Percentiles rank a stretch among this genome's conserved stretches.
These are phyloP conservation scores for Rhodotorula sp. DNA, from an alignment of 1,284 basidiomycete genomes.

Conservation along the genomic window DNA sequence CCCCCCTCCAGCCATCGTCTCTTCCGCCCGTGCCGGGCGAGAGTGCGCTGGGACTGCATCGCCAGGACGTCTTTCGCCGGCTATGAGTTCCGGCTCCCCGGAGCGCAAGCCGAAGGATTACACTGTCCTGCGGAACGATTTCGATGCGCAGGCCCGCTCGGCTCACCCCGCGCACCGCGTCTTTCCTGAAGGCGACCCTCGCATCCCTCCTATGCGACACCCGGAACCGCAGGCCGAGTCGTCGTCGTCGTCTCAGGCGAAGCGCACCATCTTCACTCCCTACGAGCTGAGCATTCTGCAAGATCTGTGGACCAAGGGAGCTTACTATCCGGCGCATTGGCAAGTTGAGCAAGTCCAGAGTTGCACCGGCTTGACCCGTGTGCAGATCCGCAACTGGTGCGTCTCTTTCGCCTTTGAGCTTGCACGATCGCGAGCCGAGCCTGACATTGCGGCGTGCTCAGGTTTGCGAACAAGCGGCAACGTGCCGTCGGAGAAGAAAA, in stretches of 20 bases:
- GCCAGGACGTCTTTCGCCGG: neutral
- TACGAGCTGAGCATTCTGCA: neutral
- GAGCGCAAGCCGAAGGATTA: neutral
- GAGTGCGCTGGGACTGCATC: too few relatives aligned
- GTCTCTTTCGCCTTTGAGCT: neutral
- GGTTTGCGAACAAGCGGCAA: constrained; percentile 20
- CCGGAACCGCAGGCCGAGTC: neutral
- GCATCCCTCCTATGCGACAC: neutral
- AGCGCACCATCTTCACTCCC: constrained; percentile 3
- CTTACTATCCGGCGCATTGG: constrained; percentile 3
- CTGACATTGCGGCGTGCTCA: neutral
- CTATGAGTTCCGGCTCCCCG: neutral
- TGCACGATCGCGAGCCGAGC: neutral
- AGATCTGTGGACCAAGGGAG: neutral
- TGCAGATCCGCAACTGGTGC: constrained; percentile 14
- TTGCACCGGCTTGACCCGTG: neutral
- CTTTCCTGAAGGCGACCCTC: neutral
- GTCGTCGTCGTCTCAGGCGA: neutral
- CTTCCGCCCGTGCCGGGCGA: too few relatives aligned
- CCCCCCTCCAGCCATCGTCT: too few relatives aligned
- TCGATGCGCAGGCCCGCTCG: neutral
- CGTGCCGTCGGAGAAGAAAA: constrained; percentile 14
- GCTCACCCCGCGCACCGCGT: neutral
- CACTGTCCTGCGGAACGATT: neutral
- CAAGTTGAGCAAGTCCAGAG: constrained; percentile 2